These are phyloP conservation scores for Ophiostoma sp. DNA, from an alignment of 2,329 filamentous ascomycete species.

Conservation along the genomic window DNA sequence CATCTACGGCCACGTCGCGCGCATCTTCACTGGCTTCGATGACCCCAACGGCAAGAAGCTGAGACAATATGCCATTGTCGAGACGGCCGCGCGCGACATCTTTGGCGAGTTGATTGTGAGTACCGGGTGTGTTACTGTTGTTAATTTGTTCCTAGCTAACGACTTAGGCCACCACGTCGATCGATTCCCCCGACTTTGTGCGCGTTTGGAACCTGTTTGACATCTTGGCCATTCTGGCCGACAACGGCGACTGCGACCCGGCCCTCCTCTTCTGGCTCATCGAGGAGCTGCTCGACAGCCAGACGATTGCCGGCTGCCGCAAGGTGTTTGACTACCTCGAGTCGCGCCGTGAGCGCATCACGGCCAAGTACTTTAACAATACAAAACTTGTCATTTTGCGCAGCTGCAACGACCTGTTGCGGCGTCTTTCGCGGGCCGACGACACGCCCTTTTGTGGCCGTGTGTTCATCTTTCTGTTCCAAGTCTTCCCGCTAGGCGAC, in stretches of 20 bases:
- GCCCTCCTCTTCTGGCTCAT: constrained; percentile 85
- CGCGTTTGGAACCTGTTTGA: constrained; percentile 93
- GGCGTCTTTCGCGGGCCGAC: constrained; percentile 88
- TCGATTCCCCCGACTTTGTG: constrained; percentile 76
- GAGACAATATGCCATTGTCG: constrained; percentile 69
- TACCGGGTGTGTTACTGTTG: constrained; percentile 60
- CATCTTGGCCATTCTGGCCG: constrained; percentile 83
- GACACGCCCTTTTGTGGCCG: constrained; percentile 96
- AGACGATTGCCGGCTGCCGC: constrained; percentile 88
- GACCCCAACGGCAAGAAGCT: constrained; percentile 43
- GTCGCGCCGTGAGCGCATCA: constrained; percentile 85
- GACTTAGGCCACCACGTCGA: constrained; percentile 67
- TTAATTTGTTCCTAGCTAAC: not conserved
- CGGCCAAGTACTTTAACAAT: constrained; percentile 73
- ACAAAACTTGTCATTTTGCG: constrained; percentile 89
- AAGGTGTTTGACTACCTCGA: constrained; percentile 94
- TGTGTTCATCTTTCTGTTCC: constrained; percentile 98
- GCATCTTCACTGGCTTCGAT: constrained; percentile 39
- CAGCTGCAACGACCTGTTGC: constrained; percentile 92
- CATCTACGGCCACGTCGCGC: constrained; percentile 47
- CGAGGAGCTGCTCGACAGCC: constrained; percentile 92
- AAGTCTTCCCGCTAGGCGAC: constrained; percentile 94
- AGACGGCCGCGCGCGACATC: constrained; percentile 77
- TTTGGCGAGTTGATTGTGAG: constrained; percentile 80
- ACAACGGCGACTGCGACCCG: constrained; percentile 74